These are phyloP conservation scores for Arachnopeziza araneosa DNA, from an alignment of 2,329 filamentous ascomycete species.

Conservation along the genomic window DNA sequence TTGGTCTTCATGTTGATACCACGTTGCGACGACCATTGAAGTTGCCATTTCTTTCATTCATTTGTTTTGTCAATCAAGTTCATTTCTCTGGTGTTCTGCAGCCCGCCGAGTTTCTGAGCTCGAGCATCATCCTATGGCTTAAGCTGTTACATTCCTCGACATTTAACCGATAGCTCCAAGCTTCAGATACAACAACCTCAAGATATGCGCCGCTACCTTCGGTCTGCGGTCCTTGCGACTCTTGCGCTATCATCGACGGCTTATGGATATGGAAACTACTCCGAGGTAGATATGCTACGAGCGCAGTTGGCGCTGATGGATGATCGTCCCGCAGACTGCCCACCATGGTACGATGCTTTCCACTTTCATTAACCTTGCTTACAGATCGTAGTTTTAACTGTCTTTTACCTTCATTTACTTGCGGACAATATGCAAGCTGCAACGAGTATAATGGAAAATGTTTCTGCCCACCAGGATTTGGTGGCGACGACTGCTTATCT, in stretches of 20 bases:
- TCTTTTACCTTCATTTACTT: conserved; percentile 85
- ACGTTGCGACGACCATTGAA: background rate
- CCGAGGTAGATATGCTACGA: conserved; percentile 53
- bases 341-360: conserved; percentile 58
- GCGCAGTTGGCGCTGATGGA: conserved; percentile 66
- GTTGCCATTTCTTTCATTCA: background rate
- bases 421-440: conserved; percentile 84
- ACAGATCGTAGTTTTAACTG: conserved; percentile 78
- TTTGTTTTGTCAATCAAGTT: background rate
- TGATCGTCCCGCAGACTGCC: conserved; percentile 70
- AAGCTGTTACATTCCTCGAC: background rate
- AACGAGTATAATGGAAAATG: conserved; percentile 91
- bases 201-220: conserved; percentile 23
- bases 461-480: conserved; percentile 85
- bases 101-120: background rate
- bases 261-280: conserved; percentile 48
- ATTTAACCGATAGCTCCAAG: conserved; percentile 1
- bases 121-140: background rate
- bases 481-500: conserved; percentile 85
- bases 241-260: conserved; percentile 38
- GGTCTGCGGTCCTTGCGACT: conserved; percentile 21
- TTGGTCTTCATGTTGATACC: background rate
- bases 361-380: conserved; percentile 7
- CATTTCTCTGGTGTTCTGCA: background rate
- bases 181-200: conserved; percentile 11